Evolutionary conservation across 306 rosid species (phyloP).

Genomic region (Neltuma alba): DNA sequence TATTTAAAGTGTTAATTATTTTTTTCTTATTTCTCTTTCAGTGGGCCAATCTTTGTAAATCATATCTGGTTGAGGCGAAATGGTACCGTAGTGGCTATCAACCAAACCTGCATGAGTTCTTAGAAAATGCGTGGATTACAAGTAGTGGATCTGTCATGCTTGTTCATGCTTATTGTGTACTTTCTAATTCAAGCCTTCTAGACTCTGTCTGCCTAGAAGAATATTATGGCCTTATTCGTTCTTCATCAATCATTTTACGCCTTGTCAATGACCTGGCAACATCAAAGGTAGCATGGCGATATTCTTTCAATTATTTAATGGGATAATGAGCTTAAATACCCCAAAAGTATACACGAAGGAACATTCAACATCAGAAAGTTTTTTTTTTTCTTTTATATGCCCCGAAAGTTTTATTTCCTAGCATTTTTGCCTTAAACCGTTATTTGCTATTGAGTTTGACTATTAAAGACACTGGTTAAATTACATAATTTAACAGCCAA

Average conservation of each 20-base stretch:
- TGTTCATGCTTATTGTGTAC: not conserved
- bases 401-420: too few species aligned
- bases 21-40: too few species aligned
- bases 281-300: not conserved
- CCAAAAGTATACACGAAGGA: too few species aligned
- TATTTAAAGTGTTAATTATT: too few species aligned
- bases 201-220: not conserved
- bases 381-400: too few species aligned
- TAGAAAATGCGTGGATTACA: not conserved
- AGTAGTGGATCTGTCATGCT: not conserved
- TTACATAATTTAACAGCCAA: too few species aligned
- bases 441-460: too few species aligned
- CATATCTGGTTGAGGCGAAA: not conserved
- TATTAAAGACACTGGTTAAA: too few species aligned
- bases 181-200: not conserved
- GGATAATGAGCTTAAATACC: too few species aligned
- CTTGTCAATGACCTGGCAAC: not conserved
- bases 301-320: too few species aligned
- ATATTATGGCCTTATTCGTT: not conserved
- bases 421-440: too few species aligned
- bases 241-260: not conserved
- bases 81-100: not conserved
- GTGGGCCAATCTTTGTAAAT: not conserved
- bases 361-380: too few species aligned
- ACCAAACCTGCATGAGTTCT: not conserved